These are phyloP conservation scores for Cercospora berteroae DNA, from an alignment of 2,329 filamentous ascomycete genomes.

Conservation along the genomic window DNA sequence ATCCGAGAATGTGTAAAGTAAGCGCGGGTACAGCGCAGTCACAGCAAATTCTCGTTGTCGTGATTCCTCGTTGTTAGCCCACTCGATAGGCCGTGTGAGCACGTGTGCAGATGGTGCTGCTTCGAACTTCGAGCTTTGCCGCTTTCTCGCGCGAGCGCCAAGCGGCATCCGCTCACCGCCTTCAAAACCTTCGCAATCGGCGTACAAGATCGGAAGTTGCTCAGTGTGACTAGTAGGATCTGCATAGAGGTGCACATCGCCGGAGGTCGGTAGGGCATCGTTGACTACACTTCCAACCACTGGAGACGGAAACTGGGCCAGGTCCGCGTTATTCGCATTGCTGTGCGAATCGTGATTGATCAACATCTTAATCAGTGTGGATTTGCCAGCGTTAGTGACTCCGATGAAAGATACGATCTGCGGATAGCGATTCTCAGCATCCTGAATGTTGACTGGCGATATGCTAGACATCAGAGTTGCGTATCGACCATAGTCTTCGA, in stretches of 20 bases:
- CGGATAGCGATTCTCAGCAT: conserved; percentile 32
- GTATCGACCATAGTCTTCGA: conserved; percentile 48
- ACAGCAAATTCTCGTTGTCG: conserved; percentile 41
- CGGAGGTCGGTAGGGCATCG: conserved; percentile 48
- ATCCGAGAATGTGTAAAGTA: conserved; percentile 47
- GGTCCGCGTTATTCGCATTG: conserved; percentile 31
- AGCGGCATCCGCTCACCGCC: conserved; percentile 48
- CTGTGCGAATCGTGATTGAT: conserved; percentile 41
- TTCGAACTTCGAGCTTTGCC: conserved; percentile 22
- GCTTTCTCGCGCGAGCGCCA: conserved; percentile 30
- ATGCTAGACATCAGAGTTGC: conserved; percentile 44
- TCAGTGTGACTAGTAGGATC: conserved; percentile 46
- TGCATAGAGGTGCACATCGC: conserved; percentile 53
- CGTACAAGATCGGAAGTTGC: conserved; percentile 47
- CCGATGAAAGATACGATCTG: conserved; percentile 39
- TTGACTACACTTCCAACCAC: conserved; percentile 46
- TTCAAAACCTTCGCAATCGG: conserved; percentile 55
- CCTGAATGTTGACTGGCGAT: conserved; percentile 28
- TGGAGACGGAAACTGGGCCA: conserved; percentile 41
- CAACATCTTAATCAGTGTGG: conserved; percentile 51
- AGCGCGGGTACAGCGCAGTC: conserved; percentile 41
- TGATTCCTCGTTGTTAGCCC: conserved; percentile 35
- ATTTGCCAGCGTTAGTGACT: conserved; percentile 48
- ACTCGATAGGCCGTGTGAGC: conserved; percentile 33
- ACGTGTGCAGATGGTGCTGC: conserved; percentile 20